Percentiles rank a stretch among this genome's conserved stretches.
phyloP scores from a whole-genome alignment of 2,329 filamentous ascomycete species.

The Claviceps capensis region DNA sequence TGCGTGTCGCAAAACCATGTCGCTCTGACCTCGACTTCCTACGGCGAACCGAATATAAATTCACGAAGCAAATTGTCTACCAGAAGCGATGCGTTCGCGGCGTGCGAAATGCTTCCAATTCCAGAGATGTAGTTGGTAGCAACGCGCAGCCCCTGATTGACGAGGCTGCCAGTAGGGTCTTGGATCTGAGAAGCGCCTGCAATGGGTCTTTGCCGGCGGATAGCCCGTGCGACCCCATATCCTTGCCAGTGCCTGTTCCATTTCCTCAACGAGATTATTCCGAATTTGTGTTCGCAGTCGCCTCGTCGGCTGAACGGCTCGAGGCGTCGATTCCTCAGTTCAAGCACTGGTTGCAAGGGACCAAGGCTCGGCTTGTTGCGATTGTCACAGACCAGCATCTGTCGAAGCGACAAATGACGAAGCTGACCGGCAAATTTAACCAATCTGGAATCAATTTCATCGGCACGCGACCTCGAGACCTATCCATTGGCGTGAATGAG shows the following conservation, averaged over 20 bases:
- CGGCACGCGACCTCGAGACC: constrained; percentile 20
- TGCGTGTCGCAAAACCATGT: constrained; percentile 11
- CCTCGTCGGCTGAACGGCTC: constrained; percentile 37
- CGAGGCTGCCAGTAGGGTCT: constrained; percentile 13
- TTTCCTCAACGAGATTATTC: constrained; percentile 29
- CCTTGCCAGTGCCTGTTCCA: constrained; percentile 30
- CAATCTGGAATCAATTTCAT: constrained; percentile 20
- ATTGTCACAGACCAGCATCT: constrained; percentile 28
- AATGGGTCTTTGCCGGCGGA: constrained; percentile 5
- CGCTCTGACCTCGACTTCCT: constrained; percentile 16
- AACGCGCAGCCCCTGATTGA: constrained; percentile 24
- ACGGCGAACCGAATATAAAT: constrained; percentile 15
- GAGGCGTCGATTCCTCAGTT: constrained; percentile 36
- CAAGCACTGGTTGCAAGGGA: constrained; percentile 40
- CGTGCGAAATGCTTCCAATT: constrained; percentile 16
- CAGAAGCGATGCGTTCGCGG: constrained; percentile 31
- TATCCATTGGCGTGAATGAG: constrained; percentile 29
- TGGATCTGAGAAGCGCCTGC: constrained; percentile 17
- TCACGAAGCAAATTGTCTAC: constrained; percentile 30
- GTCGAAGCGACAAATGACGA: constrained; percentile 12
- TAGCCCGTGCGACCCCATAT: constrained; percentile 26
- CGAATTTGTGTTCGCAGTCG: constrained; percentile 43
- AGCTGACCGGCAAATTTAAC: constrained; percentile 15
- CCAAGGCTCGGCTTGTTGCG: constrained; percentile 36
- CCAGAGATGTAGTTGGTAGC: constrained; percentile 24